Evolutionary conservation across 208 protist species (phyloP), one percentile per base, ranked within the genome.

Genomic region (Leishmania braziliensis): DNA sequence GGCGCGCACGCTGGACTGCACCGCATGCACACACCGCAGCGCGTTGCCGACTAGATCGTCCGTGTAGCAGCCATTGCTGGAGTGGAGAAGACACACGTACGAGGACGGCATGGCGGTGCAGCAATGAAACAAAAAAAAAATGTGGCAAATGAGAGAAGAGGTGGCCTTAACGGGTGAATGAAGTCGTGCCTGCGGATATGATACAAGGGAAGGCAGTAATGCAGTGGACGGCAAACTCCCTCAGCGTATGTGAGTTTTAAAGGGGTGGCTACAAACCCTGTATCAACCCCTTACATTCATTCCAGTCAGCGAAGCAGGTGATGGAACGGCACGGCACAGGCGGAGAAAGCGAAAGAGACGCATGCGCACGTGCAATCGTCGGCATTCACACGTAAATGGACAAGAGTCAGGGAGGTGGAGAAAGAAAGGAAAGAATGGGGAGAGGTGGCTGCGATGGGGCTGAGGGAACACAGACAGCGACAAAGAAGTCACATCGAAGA

Each of bases 31-130:
- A 46, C 89, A 91, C 36, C 76, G 82, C 18, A 84, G 80, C 20
- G 91, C 92, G 62, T 93, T 89, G 2, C 80, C 78, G 54, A 94
- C 77, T 14, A 96, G 83, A 26, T 86, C 74, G 29, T 81, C 72
- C 51, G 78, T 83, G 82, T 91, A 96, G 39, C 50, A 75, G 50
- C 81, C 84, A 36, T 84, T 84, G 56, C 79, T 77, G 6, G 91
- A 92, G 79, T 97, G 92, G 68, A 97, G 75, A 46, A 97, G 80
- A n/a, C 86, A 91, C n/a, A 92, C 85, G 58, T 81, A 78, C 10
- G 82, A 68, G 8, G 71, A 68, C 26, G 82, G 63, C 82, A 85
- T 85, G 77, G 63, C 26, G 53, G 33, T 29, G 56, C 23, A 51
- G 56, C 72, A 36, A 39, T 33, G 16, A 39, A 36, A 18, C 29